Evolutionary conservation across 768 basidiomycete species (phyloP), one percentile per base, ranked within the genome.

Genomic region (Rickenella mellea): DNA sequence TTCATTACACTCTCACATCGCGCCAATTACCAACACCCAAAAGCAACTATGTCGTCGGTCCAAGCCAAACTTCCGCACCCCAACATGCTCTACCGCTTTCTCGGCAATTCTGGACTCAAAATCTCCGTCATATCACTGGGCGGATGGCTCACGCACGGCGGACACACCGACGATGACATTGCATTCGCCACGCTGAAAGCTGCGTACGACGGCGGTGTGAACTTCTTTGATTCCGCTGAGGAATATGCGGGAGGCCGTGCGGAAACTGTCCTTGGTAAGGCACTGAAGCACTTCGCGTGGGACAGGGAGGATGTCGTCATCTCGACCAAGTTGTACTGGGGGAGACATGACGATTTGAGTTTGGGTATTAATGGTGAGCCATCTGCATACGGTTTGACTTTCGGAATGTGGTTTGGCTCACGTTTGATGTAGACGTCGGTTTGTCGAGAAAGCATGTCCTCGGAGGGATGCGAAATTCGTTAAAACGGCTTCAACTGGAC

Each of bases 401-500:
- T n/a, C n/a, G n/a, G n/a, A n/a, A n/a, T n/a, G n/a, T n/a, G n/a
- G n/a, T n/a, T n/a, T n/a, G n/a, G n/a, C n/a, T n/a, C n/a, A n/a
- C n/a, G n/a, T n/a, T n/a, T n/a, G n/a, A n/a, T n/a, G n/a, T n/a
- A n/a, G 45, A 40, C 38, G 27, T n/a, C 12, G 30, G 22, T 12
- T 21, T 19, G 22, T 37, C 27, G 41, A 40, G 25, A 15, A 15
- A n/a, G 9, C 33, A 36, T 17, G 15, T 89, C 51, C 73, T 89
- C 45, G 86, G 90, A 61, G 88, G 85, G 12, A 69, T 77, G 2
- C 66, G 78, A 53, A 78, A 74, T 33, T 74, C 68, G 19, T 68
- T 90, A 11, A 69, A 74, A 56, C 75, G 85, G 11, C 70, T 90
- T 5, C 71, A 76, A 28, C 63, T 87, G 52, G 82, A 84, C 51